Evolutionary conservation across 208 protist species (phyloP), one percentile per base, ranked within the genome.

Genomic region (Naegleria fowleri): DNA sequence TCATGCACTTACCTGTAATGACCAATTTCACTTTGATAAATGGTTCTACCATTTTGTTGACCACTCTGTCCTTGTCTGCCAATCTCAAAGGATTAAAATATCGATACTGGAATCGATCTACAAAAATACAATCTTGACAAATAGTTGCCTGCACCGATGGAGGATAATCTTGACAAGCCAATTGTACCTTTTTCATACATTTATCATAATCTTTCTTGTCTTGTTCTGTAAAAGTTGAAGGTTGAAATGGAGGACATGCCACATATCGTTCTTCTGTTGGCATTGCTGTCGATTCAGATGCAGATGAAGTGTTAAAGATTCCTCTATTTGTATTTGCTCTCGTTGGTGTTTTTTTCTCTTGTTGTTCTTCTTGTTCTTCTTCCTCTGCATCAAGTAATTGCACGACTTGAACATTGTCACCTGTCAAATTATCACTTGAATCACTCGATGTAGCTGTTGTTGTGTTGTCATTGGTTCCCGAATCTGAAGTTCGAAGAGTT

Each of bases 21-120:
- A 79, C 29, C 29, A 79, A 79, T 79, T 79, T 79, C 19, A 79
- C 67, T 79, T 79, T 79, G n/a, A 79, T 36, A 33, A 79, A 79
- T 36, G 67, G 67, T 36, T 79, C 67, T 33, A 36, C 6, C 16
- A 36, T 36, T 79, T 36, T 79, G 29, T 79, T 79, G 5, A 79
- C 29, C n/a, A 36, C 25, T 79, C 67, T 0, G 9, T 79, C 67
- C 25, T 79, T 79, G 6, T 79, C 67, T 15, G 29, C 6, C 29
- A 79, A 79, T 79, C 67, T 79, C 29, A 79, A 9, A 36, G 67
- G 67, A 79, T 79, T 79, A 79, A 79, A 79, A 79, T 79, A 79
- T 79, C 67, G 19, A 79, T 79, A 79, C 36, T 79, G 67, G n/a
- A 79, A 79, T 79, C 67, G 19, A 79, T 79, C 67, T 36, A n/a